A percentile compares a stretch with the other conserved stretches of the same genome.
phyloP scores from a whole-genome alignment of 2,329 filamentous ascomycete genomes.

The Aspergillus niger region DNA sequence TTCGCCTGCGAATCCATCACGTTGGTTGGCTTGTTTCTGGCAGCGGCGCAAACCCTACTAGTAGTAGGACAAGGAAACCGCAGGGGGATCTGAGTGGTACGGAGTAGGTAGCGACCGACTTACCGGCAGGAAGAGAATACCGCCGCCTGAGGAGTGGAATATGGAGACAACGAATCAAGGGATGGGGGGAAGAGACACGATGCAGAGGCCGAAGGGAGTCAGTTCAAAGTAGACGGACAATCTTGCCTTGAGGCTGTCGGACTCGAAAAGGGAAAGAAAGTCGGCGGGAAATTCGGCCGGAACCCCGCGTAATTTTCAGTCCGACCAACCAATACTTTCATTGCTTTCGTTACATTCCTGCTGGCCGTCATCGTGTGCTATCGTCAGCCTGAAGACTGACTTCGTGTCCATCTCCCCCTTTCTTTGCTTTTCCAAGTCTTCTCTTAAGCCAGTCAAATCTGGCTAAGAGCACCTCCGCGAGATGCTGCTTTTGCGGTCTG shows the following conservation, averaged over 20 bases:
- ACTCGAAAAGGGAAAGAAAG: slow-evolving; percentile 10
- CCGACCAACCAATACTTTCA: slow-evolving; percentile 20
- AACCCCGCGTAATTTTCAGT: slow-evolving; percentile 38
- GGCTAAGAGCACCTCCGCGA: not conserved
- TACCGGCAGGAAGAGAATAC: not conserved
- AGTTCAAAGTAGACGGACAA: too few relatives aligned
- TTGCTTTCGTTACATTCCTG: slow-evolving; percentile 8
- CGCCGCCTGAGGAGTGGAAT: not conserved
- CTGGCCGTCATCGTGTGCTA: not conserved
- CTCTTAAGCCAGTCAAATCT: not conserved
- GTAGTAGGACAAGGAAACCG: not conserved
- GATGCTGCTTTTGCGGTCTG: not conserved
- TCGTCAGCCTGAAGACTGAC: not conserved
- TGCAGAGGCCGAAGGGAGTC: not conserved
- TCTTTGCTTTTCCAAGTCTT: not conserved
- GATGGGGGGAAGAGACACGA: not conserved
- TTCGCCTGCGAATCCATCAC: slow-evolving; percentile 5
- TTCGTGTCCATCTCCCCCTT: not conserved
- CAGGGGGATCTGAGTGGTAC: not conserved
- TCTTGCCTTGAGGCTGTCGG: not conserved
- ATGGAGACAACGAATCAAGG: not conserved
- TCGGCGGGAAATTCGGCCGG: slow-evolving; percentile 17
- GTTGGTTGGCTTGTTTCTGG: not conserved
- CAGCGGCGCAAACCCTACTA: not conserved
- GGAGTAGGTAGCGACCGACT: not conserved